Conservation (phyloP, 768 basidiomycete genomes). For the Russula griseocarnosa region DNA sequence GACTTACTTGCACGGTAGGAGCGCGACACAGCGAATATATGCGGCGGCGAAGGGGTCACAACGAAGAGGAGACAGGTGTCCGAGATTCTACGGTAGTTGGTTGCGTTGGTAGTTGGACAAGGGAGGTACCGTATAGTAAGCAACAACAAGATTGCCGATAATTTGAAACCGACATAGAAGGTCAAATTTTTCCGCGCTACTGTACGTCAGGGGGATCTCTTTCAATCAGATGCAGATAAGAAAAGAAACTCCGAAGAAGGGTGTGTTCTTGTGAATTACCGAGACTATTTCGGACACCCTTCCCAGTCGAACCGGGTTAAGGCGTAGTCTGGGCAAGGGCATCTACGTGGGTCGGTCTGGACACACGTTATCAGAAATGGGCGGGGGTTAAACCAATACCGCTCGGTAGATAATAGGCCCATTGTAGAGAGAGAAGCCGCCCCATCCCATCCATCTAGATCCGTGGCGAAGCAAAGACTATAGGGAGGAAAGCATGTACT, state of each 20-base stretch:
- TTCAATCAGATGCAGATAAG: neutral
- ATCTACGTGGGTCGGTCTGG: conserved; percentile 6
- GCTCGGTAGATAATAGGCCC: neutral
- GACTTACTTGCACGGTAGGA: too few relatives aligned
- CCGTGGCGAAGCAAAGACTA: neutral
- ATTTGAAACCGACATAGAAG: neutral
- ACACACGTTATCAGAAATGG: neutral
- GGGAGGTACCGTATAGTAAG: too few relatives aligned
- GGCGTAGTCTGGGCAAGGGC: neutral
- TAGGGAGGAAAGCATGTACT: neutral
- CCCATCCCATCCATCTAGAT: neutral
- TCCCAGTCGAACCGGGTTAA: conserved; percentile 5
- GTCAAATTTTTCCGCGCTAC: neutral
- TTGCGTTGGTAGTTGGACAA: neutral
- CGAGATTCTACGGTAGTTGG: neutral
- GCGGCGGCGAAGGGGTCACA: neutral
- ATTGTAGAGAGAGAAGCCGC: neutral
- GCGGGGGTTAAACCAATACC: neutral
- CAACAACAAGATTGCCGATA: neutral
- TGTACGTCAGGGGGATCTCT: neutral
- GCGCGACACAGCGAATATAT: too few relatives aligned
- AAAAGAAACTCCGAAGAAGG: neutral
- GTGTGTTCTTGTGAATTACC: too few relatives aligned
- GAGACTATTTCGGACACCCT: conserved; percentile 13
- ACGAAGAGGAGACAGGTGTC: neutral